Conservation (phyloP, 176 grass and related monocot species). For the Microstegium vimineum region DNA sequence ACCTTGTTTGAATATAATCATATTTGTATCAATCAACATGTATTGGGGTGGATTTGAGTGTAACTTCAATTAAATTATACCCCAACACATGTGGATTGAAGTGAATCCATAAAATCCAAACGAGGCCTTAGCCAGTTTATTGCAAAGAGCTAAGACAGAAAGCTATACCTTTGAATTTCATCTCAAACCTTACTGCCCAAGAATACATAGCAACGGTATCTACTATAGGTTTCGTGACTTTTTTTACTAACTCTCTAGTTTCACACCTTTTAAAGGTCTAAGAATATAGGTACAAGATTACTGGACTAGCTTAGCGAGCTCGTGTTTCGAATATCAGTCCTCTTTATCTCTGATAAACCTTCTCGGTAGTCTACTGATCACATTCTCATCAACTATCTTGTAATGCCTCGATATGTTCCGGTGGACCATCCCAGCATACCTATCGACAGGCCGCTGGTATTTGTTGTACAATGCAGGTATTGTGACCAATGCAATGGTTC, state of each 20-base stretch:
- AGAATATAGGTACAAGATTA: not conserved
- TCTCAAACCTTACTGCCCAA: not conserved
- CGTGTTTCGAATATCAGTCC: constrained; percentile 26
- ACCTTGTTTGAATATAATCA: no score
- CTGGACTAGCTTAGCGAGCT: not conserved
- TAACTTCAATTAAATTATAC: no score
- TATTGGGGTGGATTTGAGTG: no score
- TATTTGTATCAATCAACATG: no score
- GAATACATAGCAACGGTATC: constrained; percentile 10
- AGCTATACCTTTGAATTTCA: not conserved
- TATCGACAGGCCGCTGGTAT: constrained; percentile 67
- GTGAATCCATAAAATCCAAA: no score
- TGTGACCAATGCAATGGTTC: constrained; percentile 70
- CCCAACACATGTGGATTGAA: no score
- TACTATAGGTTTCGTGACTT: not conserved
- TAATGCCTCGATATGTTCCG: constrained; percentile 88
- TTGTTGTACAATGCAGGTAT: constrained; percentile 86
- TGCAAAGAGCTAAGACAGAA: not conserved
- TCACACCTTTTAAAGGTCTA: not conserved
- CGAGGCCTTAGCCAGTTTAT: not conserved
- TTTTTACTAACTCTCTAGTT: constrained; percentile 13
- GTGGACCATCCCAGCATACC: constrained; percentile 73
- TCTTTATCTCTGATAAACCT: constrained; percentile 67
- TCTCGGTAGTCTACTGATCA: constrained; percentile 72
- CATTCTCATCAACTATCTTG: constrained; percentile 90